Evolutionary conservation across 345 rosid species (phyloP), one percentile per base, ranked within the genome.

Genomic region (Gossypium ekmanianum): DNA sequence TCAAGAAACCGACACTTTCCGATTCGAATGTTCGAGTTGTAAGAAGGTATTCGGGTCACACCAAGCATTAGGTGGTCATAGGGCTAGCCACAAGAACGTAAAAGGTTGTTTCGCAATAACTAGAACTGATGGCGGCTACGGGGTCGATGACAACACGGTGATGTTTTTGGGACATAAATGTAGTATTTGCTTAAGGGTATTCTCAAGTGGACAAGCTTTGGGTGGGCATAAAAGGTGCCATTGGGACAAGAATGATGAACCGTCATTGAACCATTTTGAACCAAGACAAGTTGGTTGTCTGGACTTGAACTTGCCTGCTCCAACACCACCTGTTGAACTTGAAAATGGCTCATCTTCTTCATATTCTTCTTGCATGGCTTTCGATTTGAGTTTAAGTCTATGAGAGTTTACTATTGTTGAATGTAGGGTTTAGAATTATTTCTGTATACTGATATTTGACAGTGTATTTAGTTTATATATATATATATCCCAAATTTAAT

Each of bases 41-140:
- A 91, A 89, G 84, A 91, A 90, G 85, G 98, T 88, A 73, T 94
- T 92, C 6, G 91, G 94, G 55, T 88, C 98, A 3, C 98, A 88
- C 81, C 98, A 91, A 79, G 98, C 98, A 12, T 81, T 94, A 4
- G 98, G 98, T 13, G 93, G 98, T 8, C 97, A 91, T 66, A 82
- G 95, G 82, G 98, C 98, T 0, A 90, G 89, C 77, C 97, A 92
- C 79, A 92, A 90, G 86, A 90, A 90, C 34, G 91, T 91, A 52
- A 88, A 86, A 80, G 98, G 97, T 3, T 94, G 97, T 73, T 89
- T 87, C 39, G 97, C 97, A 2, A 84, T 85, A 59, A 87, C 78
- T 10, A 88, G 83, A 51, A 84, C 81, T 24, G 72, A 83, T 5
- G 29, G 16, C 2, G 58, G 55, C 48, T 43, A 61, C 56, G 74